Evolutionary conservation across 768 basidiomycete species (phyloP).

Genomic region (Porpolomopsis calyptriformis): DNA sequence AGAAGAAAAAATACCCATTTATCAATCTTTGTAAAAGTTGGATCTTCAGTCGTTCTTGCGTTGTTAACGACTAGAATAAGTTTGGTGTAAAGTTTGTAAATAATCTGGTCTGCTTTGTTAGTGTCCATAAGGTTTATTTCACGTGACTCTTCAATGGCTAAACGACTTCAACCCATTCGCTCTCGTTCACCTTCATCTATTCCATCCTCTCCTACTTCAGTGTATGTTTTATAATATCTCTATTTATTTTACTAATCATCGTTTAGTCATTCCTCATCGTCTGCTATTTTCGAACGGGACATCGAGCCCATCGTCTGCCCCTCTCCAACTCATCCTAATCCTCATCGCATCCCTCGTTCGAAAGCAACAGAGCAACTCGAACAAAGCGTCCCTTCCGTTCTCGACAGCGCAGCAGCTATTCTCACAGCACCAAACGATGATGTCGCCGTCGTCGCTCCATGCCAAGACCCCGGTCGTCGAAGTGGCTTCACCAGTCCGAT

Average conservation of each 20-base stretch:
- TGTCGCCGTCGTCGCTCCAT: conserved; percentile 53
- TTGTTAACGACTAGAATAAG: conserved; percentile 65
- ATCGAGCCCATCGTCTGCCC: conserved; percentile 53
- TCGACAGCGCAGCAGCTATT: conserved; percentile 73
- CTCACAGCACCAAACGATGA: conserved; percentile 42
- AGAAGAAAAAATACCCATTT: conserved; percentile 58
- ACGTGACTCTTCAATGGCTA: too few relatives aligned
- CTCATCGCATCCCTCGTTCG: conserved; percentile 64
- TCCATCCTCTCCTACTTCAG: too few relatives aligned
- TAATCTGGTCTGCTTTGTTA: conserved; percentile 77
- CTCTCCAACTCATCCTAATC: conserved; percentile 35
- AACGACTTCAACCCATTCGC: too few relatives aligned
- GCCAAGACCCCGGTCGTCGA: conserved; percentile 31
- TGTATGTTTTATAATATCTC: too few relatives aligned
- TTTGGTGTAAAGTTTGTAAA: conserved; percentile 74
- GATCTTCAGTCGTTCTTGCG: conserved; percentile 53
- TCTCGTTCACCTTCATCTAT: too few relatives aligned
- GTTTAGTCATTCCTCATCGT: conserved; percentile 71
- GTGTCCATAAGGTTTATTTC: too few relatives aligned
- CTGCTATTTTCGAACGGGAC: conserved; percentile 87
- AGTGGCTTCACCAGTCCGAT: conserved; percentile 62
- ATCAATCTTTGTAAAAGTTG: conserved; percentile 43
- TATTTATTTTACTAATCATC: too few relatives aligned
- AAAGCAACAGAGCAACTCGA: conserved; percentile 68
- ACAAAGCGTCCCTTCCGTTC: conserved; percentile 71